Evolutionary conservation across 352 stramenopile genomes (phyloP).

Genomic region (Pythium apleroticum): DNA sequence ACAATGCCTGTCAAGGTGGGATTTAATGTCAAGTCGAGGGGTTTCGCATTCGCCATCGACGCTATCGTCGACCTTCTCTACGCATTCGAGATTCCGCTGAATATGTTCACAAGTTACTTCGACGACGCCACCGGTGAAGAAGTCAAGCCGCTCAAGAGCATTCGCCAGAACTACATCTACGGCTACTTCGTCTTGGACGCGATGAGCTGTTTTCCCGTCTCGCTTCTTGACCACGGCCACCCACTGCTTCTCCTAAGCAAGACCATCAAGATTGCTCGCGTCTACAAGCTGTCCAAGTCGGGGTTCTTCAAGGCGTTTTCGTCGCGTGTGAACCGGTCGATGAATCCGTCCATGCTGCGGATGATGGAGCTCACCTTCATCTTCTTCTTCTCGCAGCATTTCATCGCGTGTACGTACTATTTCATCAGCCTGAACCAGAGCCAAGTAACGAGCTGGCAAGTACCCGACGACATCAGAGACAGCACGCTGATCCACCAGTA

Average conservation of each 20-base stretch:
- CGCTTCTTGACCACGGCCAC: constrained; percentile 35
- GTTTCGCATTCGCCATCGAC: constrained; percentile 41
- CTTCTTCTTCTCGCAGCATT: constrained; percentile 68
- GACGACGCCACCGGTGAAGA: constrained; percentile 61
- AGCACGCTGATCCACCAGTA: constrained; percentile 48
- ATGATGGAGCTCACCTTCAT: constrained; percentile 71
- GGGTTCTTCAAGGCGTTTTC: constrained; percentile 51
- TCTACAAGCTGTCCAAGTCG: constrained; percentile 53
- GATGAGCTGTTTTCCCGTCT: constrained; percentile 53
- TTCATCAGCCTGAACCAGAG: constrained; percentile 48
- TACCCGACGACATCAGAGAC: constrained; percentile 28
- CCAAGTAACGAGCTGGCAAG: constrained; percentile 46
- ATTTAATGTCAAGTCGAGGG: constrained; percentile 38
- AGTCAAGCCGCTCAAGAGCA: constrained; percentile 55
- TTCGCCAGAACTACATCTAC: constrained; percentile 53
- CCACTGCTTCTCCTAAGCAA: constrained; percentile 45
- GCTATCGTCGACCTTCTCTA: constrained; percentile 57
- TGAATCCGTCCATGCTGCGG: constrained; percentile 66
- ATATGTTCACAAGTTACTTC: constrained; percentile 69
- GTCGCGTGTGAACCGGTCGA: constrained; percentile 53
- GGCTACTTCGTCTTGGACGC: constrained; percentile 57
- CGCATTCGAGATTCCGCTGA: constrained; percentile 52
- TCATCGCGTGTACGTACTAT: constrained; percentile 78
- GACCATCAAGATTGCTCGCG: constrained; percentile 55
- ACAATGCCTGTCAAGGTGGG: constrained; percentile 55